These are phyloP conservation scores for Corniculantispora saksenae DNA, from an alignment of 2,329 filamentous ascomycete genomes.

Conservation along the genomic window DNA sequence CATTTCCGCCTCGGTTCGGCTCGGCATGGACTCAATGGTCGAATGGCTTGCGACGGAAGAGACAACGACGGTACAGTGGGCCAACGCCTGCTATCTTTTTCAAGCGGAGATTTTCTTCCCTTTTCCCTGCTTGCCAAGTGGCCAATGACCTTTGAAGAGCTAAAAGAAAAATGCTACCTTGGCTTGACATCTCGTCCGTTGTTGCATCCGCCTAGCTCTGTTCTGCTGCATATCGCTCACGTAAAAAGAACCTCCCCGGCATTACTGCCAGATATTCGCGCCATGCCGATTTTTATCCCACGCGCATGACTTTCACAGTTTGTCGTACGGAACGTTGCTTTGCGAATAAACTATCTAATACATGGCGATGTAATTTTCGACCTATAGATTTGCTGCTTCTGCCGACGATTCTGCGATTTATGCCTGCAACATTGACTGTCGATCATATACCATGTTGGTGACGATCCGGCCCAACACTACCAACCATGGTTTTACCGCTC, in stretches of 20 bases:
- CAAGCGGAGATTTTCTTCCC: not conserved
- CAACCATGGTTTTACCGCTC: not conserved
- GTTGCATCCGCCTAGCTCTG: not conserved
- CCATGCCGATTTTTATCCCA: not conserved
- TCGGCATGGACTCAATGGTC: not conserved
- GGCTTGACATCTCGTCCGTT: not conserved
- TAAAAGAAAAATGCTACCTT: not conserved
- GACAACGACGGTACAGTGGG: not conserved
- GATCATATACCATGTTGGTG: not conserved
- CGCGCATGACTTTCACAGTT: not conserved
- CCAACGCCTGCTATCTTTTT: not conserved
- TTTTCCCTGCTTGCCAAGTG: not conserved
- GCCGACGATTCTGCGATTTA: not conserved
- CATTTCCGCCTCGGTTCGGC: conserved; percentile 1
- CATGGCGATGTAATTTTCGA: no score
- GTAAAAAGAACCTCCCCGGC: not conserved
- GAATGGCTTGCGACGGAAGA: not conserved
- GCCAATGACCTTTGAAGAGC: not conserved
- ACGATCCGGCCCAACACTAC: not conserved
- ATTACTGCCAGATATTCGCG: not conserved
- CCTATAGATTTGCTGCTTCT: not conserved
- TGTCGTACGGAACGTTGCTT: not conserved
- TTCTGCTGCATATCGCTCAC: not conserved
- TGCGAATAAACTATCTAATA: not conserved
- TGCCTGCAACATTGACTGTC: not conserved